These are phyloP conservation scores for Penicillium sclerotigenum DNA, from an alignment of 2,329 filamentous ascomycete genomes.

Conservation along the genomic window DNA sequence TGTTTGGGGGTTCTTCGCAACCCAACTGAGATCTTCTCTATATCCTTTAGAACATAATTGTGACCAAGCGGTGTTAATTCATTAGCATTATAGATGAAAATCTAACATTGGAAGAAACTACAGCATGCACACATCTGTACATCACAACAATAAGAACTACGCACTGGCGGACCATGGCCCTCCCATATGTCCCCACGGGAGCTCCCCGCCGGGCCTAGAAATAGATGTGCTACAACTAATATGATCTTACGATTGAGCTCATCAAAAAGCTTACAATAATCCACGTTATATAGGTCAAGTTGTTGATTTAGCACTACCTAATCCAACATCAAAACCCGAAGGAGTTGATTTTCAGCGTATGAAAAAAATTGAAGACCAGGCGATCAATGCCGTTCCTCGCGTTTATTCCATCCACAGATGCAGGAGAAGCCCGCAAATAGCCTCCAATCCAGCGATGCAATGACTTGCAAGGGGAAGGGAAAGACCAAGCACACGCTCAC, in stretches of 20 bases:
- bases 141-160: not conserved
- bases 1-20: not conserved
- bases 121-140: not conserved
- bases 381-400: constrained; percentile 52
- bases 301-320: constrained; percentile 27
- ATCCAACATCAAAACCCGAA: constrained; percentile 21
- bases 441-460: constrained; percentile 35
- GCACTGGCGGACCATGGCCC: not conserved
- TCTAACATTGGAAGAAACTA: too few relatives aligned
- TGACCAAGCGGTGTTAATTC: not conserved
- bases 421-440: constrained; percentile 34
- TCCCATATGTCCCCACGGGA: constrained; percentile 1
- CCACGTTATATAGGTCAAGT: constrained; percentile 17
- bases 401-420: constrained; percentile 50
- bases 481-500: constrained; percentile 56
- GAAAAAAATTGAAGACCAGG: constrained; percentile 51
- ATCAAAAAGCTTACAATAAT: constrained; percentile 1
- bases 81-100: too few relatives aligned
- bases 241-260: not conserved
- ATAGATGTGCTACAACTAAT: not conserved
- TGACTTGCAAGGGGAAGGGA: constrained; percentile 27
- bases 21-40: not conserved
- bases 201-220: constrained; percentile 5
- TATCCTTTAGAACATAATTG: not conserved
- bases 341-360: constrained; percentile 34